These are phyloP conservation scores for Umbelopsis isabellina DNA, from an alignment of 192 early-diverging fungal species.

Conservation along the genomic window DNA sequence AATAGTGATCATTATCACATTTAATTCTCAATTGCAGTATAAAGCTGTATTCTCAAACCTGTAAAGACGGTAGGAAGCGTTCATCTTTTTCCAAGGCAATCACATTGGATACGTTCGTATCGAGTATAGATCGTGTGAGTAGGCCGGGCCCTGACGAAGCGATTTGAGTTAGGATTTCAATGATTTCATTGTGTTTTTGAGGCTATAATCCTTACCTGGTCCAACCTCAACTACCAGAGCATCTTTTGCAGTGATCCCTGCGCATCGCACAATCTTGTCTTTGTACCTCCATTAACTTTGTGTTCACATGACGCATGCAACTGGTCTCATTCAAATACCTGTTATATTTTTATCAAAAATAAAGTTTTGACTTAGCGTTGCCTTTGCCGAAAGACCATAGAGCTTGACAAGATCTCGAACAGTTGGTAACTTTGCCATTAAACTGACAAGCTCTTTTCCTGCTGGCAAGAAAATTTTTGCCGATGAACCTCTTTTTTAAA, in stretches of 20 bases:
- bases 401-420: slow-evolving; percentile 74
- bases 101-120: slow-evolving; percentile 61
- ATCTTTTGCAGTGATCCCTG: slow-evolving; percentile 57
- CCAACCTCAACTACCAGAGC: slow-evolving; percentile 78
- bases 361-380: slow-evolving; percentile 83
- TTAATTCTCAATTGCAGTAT: neutral
- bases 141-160: slow-evolving; percentile 64
- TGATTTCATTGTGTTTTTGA: neutral
- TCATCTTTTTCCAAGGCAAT: slow-evolving; percentile 76
- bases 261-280: slow-evolving; percentile 68
- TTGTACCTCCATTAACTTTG: slow-evolving; percentile 20
- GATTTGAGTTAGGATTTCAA: neutral
- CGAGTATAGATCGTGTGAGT: slow-evolving; percentile 76
- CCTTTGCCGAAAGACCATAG: slow-evolving; percentile 72
- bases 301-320: neutral
- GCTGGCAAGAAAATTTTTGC: no score
- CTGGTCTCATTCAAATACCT: slow-evolving; percentile 36
- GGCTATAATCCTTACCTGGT: slow-evolving; percentile 49
- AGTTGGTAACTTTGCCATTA: slow-evolving; percentile 47
- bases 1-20: neutral
- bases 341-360: slow-evolving; percentile 84
- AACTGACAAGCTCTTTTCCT: no score
- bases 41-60: slow-evolving; percentile 35
- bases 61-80: slow-evolving; percentile 68
- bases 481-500: no score